A percentile compares a stretch with the other conserved stretches of the same genome.
Conservation (phyloP, 805 yeast genomes). For the Myxozyma sirexii region DNA sequence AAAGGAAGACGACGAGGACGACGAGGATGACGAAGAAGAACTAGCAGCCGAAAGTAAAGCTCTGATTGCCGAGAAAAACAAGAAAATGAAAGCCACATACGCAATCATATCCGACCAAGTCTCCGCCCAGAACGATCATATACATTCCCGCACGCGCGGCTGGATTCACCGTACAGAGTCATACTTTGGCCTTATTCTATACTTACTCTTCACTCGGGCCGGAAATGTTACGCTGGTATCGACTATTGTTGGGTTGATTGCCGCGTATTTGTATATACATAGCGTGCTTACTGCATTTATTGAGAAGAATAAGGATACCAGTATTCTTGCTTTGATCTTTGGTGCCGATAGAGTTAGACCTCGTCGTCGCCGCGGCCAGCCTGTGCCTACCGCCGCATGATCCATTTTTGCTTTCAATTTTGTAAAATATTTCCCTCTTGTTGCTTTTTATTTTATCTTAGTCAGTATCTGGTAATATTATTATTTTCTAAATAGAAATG, state of each 20-base stretch:
- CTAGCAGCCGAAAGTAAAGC: not conserved
- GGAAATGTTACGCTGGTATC: constrained; percentile 17
- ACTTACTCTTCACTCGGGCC: constrained; percentile 11
- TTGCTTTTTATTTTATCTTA: not conserved
- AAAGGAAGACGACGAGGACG: not conserved
- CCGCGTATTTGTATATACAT: constrained; percentile 11
- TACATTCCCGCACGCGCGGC: constrained; percentile 19
- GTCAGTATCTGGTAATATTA: no score
- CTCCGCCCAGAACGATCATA: constrained; percentile 24
- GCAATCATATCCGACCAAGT: constrained; percentile 21
- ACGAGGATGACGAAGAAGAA: not conserved
- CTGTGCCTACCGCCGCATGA: not conserved
- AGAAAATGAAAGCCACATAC: constrained; percentile 3
- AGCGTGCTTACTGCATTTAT: constrained; percentile 3
- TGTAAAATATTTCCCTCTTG: not conserved
- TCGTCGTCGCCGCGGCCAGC: constrained; percentile 11
- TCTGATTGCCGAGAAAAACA: not conserved
- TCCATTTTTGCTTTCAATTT: no score
- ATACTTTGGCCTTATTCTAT: constrained; percentile 10
- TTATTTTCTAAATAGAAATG: no score
- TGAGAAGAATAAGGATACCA: constrained; percentile 14
- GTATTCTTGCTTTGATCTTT: constrained; percentile 16
- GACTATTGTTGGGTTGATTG: constrained; percentile 4
- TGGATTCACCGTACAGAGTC: constrained; percentile 12
- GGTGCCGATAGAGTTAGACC: constrained; percentile 12